Evolutionary conservation across 228 moss, liverwort and hornwort species (phyloP), one percentile per base, ranked within the genome.

Genomic region (Sphagnum fallax): DNA sequence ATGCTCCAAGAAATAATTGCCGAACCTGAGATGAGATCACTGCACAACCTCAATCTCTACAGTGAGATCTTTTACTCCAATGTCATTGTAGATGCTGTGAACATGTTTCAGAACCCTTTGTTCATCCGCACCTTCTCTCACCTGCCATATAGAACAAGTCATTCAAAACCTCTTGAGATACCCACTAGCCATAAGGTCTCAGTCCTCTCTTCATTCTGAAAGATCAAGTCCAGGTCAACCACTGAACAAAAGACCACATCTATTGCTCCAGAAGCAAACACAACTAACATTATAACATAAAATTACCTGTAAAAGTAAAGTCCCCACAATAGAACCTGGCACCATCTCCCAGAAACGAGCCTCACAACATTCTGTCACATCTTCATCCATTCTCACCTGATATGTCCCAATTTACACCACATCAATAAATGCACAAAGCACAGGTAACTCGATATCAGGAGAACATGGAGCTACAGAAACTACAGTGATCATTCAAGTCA

Each of bases 261-360:
- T 11, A 11, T 49, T 13, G 9, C 49, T 5, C 10, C 32, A 32
- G 2, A 32, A 32, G 32, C 32, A 32, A 32, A 32, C 32, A 32
- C 32, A 32, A 32, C 32, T 32, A 32, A 32, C 32, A 1, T 32
- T 32, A 32, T 32, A 32, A 32, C 2, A 32, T 32, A 32, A 32
- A 32, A 32, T 81, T 65, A 93, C 90, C 90, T 90, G 85, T 78
- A 95, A 76, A 51, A 88, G 73, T 63, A 95, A 66, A 50, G 91
- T 95, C 14, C 95, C 92, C 60, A 92, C 90, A 76, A 95, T 83
- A 71, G 67, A 79, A 66, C 92, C 92, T 4, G 95, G 95, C 71
- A 82, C 91, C 79, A 91, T 82, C 69, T 95, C 92, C 95, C 95
- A 95, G 75, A 95, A 95, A 58, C 92, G 89, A 60, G 82, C 84